A percentile compares a stretch with the other conserved stretches of the same genome.
These are phyloP conservation scores for Neurospora tetraspora DNA, from an alignment of 495 filamentous ascomycete species.

Conservation along the genomic window DNA sequence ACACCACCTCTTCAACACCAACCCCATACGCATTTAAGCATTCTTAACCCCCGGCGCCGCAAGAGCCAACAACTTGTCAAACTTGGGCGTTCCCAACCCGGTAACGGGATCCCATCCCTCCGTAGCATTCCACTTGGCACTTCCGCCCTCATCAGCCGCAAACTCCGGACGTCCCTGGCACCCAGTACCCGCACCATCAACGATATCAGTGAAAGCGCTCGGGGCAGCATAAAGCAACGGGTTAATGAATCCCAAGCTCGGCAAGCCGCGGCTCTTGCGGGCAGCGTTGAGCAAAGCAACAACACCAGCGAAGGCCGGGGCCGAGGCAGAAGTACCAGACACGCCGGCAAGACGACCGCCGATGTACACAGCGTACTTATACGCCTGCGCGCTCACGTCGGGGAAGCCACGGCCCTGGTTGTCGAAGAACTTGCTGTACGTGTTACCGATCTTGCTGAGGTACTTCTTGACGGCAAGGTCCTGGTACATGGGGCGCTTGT, in stretches of 20 bases:
- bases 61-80: constrained; percentile 14
- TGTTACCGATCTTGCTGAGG: constrained; percentile 12
- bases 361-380: constrained; percentile 7
- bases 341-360: constrained; percentile 12
- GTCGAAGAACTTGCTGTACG: constrained; percentile 34
- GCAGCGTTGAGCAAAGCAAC: constrained; percentile 61
- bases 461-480: constrained; percentile 44
- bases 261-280: constrained; percentile 41
- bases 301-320: constrained; percentile 54
- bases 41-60: constrained; percentile 19
- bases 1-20: not conserved
- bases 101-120: constrained; percentile 40
- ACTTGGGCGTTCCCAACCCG: constrained; percentile 31
- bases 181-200: constrained; percentile 47
- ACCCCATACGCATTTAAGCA: constrained; percentile 1
- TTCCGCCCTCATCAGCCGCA: constrained; percentile 3
- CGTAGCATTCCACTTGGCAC: constrained; percentile 50
- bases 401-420: constrained; percentile 57
- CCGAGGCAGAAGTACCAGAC: constrained; percentile 53
- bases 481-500: constrained; percentile 52
- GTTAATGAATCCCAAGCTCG: constrained; percentile 62
- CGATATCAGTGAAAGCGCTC: constrained; percentile 53
- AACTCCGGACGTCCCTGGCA: constrained; percentile 40
- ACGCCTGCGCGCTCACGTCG: constrained; percentile 54
- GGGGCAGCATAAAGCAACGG: constrained; percentile 55